Evolutionary conservation across 495 filamentous ascomycete species (phyloP).

Genomic region (Aeminium ludgeri): DNA sequence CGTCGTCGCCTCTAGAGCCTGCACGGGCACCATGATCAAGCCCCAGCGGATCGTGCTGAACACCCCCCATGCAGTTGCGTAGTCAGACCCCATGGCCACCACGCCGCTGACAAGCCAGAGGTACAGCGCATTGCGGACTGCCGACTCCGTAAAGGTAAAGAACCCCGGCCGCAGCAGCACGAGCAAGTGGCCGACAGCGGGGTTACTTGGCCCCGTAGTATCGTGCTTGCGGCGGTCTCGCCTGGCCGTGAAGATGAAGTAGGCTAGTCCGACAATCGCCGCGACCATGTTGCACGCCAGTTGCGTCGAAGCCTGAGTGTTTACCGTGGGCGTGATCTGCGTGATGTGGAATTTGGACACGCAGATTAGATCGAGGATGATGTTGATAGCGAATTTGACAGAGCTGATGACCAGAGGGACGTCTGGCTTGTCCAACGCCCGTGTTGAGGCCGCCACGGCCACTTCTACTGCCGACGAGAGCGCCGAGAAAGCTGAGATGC

Average conservation of each 20-base stretch:
- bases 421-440: conserved; percentile 55
- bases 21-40: conserved; percentile 58
- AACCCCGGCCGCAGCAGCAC: conserved; percentile 38
- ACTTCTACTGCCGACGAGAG: conserved; percentile 47
- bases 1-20: conserved; percentile 46
- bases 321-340: conserved; percentile 35
- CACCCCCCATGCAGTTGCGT: conserved; percentile 58
- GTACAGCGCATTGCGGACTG: conserved; percentile 51
- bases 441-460: conserved; percentile 42
- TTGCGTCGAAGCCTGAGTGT: conserved; percentile 46
- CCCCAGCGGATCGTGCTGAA: conserved; percentile 72
- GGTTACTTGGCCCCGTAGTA: conserved; percentile 11
- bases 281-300: conserved; percentile 43
- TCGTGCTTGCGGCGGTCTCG: conserved; percentile 4
- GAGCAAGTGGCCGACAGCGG: conserved; percentile 30
- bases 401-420: conserved; percentile 53
- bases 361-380: conserved; percentile 51
- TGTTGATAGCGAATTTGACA: conserved; percentile 47
- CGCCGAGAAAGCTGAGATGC: conserved; percentile 44
- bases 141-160: conserved; percentile 46
- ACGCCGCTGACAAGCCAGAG: conserved; percentile 56
- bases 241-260: conserved; percentile 36
- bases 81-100: conserved; percentile 41
- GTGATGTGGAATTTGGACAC: conserved; percentile 52
- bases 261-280: conserved; percentile 39